Conservation (phyloP, 2,329 filamentous ascomycete species). For the Penicillium sp. region DNA sequence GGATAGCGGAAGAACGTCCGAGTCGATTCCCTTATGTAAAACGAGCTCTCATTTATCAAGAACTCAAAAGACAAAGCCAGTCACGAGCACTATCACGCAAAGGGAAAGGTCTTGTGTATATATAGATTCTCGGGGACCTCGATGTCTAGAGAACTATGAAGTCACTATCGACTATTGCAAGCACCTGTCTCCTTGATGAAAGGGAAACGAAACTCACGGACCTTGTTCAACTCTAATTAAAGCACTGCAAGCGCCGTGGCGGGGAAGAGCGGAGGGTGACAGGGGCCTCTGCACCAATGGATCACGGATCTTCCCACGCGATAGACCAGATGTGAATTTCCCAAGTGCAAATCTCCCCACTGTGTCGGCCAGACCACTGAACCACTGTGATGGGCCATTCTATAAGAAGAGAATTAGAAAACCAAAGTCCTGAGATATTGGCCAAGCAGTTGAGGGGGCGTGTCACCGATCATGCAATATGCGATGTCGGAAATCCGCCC, state of each 20-base stretch:
- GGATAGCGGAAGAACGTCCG: too few relatives aligned
- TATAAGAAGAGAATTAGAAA: background rate
- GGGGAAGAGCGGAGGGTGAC: constrained; percentile 8
- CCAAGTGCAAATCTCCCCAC: background rate
- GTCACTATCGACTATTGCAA: background rate
- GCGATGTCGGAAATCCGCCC: constrained; percentile 2
- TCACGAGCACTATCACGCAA: too few relatives aligned
- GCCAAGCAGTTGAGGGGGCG: background rate
- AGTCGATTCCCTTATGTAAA: too few relatives aligned
- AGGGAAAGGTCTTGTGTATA: background rate
- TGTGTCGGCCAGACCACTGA: background rate
- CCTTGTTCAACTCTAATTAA: constrained; percentile 17
- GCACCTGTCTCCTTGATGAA: background rate
- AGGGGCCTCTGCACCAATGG: constrained; percentile 1
- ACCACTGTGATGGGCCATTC: background rate
- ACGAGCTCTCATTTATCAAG: too few relatives aligned
- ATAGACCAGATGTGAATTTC: constrained; percentile 7
- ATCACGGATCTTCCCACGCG: background rate
- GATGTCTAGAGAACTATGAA: background rate
- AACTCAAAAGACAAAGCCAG: too few relatives aligned
- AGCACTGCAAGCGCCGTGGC: constrained; percentile 27
- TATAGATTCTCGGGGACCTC: background rate
- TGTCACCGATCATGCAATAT: background rate
- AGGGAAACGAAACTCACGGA: background rate
- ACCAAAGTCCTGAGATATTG: background rate